Conservation (phyloP, 139 green algal genomes). For the Tetradesmus lagerheimii region DNA sequence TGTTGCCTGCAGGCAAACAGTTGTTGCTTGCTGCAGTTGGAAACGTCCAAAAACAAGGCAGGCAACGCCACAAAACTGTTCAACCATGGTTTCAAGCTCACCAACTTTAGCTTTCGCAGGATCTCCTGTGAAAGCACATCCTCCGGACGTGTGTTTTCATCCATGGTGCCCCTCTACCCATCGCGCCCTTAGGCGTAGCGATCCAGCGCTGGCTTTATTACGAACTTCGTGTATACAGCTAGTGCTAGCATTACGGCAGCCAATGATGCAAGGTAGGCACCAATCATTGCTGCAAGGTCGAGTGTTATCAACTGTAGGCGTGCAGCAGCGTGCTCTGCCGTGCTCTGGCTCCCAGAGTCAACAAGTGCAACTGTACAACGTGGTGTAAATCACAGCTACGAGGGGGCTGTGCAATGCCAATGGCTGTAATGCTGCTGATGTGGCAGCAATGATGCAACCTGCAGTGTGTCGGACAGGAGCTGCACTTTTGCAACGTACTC, state of each 20-base stretch:
- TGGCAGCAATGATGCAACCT: background rate
- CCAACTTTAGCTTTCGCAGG: constrained; percentile 73
- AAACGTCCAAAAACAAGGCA: background rate
- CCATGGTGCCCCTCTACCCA: background rate
- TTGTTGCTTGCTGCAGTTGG: background rate
- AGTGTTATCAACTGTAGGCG: background rate
- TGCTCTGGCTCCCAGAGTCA: background rate
- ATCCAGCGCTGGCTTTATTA: constrained; percentile 57
- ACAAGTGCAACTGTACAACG: too few relatives aligned
- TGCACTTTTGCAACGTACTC: background rate
- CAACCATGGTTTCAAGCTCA: constrained; percentile 40
- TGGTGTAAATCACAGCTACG: background rate
- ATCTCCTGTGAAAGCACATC: constrained; percentile 69
- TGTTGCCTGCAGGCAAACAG: constrained; percentile 44
- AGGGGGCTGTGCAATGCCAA: background rate
- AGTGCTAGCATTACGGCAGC: constrained; percentile 51
- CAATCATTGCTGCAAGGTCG: background rate
- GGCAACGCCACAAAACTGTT: background rate
- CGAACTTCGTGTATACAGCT: constrained; percentile 52
- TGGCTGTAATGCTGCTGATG: background rate
- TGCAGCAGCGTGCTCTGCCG: background rate
- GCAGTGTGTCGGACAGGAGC: background rate
- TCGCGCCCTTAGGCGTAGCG: constrained; percentile 52
- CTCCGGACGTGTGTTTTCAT: constrained; percentile 48
- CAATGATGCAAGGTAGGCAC: constrained; percentile 6